A percentile compares a stretch with the other conserved stretches of the same genome.
Evolutionary conservation across 306 rosid genomes (phyloP).

Genomic region (Malus sylvestris): DNA sequence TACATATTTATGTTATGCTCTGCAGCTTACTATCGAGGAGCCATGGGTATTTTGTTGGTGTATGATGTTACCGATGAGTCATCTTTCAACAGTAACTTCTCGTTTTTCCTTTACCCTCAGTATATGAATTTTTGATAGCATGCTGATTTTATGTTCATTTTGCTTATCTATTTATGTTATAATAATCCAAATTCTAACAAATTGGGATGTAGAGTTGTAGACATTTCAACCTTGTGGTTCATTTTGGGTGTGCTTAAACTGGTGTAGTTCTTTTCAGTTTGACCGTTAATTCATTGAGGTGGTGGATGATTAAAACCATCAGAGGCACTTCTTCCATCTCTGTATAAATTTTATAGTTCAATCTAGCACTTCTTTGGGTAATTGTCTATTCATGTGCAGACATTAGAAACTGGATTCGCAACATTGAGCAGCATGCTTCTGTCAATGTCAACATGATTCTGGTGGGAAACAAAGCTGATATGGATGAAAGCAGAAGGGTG

Average conservation of each 20-base stretch:
- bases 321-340: neutral
- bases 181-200: neutral
- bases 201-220: neutral
- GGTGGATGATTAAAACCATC: neutral
- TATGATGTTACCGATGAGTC: constrained; percentile 86
- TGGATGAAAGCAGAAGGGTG: constrained; percentile 87
- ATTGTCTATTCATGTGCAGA: constrained; percentile 33
- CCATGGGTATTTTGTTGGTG: constrained; percentile 83
- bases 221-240: neutral
- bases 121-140: constrained; percentile 8
- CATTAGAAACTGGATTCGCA: constrained; percentile 85
- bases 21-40: constrained; percentile 91
- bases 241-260: neutral
- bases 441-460: constrained; percentile 74
- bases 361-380: constrained; percentile 13
- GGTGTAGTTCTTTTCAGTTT: neutral
- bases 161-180: neutral
- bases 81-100: constrained; percentile 59
- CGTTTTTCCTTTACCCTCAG: constrained; percentile 22
- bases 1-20: constrained; percentile 12
- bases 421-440: constrained; percentile 81
- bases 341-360: neutral
- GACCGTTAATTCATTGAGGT: neutral
- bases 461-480: constrained; percentile 85
- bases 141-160: neutral